phyloP scores from a whole-genome alignment of 2,329 filamentous ascomycete genomes.

The Alternaria novae-zelandiae region DNA sequence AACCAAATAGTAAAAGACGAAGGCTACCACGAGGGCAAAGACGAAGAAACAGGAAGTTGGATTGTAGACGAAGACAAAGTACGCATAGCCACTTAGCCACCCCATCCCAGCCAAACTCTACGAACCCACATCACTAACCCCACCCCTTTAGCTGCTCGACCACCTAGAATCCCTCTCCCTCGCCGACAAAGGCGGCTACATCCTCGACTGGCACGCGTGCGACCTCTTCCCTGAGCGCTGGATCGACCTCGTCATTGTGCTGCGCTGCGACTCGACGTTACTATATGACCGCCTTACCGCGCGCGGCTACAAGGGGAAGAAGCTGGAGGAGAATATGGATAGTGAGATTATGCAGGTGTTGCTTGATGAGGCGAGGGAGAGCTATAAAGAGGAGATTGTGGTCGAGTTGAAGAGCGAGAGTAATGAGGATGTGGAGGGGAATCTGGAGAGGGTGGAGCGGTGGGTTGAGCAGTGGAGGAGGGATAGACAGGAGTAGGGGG shows the following conservation, averaged over 20 bases:
- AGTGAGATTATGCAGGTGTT: constrained; percentile 97
- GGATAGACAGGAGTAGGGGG: constrained; percentile 57
- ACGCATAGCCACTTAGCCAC: constrained; percentile 3
- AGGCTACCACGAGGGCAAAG: constrained; percentile 84
- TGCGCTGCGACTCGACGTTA: constrained; percentile 78
- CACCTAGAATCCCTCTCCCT: constrained; percentile 81
- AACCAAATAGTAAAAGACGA: constrained; percentile 92
- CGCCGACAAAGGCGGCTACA: constrained; percentile 72
- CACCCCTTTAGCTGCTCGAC: constrained; percentile 72
- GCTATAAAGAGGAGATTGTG: constrained; percentile 85
- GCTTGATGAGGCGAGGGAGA: constrained; percentile 85
- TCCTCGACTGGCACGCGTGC: constrained; percentile 98
- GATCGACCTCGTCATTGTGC: constrained; percentile 93
- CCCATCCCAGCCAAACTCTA: not conserved
- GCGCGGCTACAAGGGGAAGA: constrained; percentile 81
- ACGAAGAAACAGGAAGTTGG: constrained; percentile 84
- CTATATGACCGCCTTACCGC: constrained; percentile 84
- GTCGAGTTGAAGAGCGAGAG: constrained; percentile 86
- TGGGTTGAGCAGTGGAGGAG: constrained; percentile 87
- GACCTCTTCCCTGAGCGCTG: constrained; percentile 91
- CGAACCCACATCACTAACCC: not conserved
- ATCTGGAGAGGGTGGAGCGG: constrained; percentile 79
- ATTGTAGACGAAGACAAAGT: constrained; percentile 98
- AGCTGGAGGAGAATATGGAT: constrained; percentile 95
- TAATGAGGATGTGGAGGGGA: constrained; percentile 86